Conservation (phyloP, 2,329 filamentous ascomycete species). For the Curvularia lunata region DNA sequence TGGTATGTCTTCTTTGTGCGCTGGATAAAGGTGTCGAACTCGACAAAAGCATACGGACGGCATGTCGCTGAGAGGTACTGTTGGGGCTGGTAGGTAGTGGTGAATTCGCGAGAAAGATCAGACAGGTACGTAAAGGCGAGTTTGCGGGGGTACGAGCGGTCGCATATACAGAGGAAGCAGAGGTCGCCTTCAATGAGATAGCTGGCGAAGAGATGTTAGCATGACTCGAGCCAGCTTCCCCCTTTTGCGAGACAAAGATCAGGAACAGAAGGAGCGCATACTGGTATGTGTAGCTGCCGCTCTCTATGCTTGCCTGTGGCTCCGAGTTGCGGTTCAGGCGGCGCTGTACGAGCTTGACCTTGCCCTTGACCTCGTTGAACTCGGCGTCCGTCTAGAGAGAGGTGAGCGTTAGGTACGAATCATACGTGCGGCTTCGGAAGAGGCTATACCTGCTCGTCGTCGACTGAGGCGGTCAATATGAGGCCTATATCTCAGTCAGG, state of each 20-base stretch:
- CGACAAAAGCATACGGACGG: slow-evolving; percentile 94
- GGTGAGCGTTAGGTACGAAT: slow-evolving; percentile 20
- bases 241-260: neutral
- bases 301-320: slow-evolving; percentile 90
- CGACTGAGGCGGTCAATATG: slow-evolving; percentile 92
- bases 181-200: slow-evolving; percentile 85
- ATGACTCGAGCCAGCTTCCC: neutral
- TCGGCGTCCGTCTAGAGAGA: slow-evolving; percentile 67
- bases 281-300: slow-evolving; percentile 83
- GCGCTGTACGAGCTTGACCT: slow-evolving; percentile 89
- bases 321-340: slow-evolving; percentile 88
- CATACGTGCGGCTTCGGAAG: neutral
- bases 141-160: slow-evolving; percentile 93
- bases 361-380: slow-evolving; percentile 85
- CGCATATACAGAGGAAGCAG: slow-evolving; percentile 92
- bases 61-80: slow-evolving; percentile 77
- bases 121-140: slow-evolving; percentile 97
- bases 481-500: slow-evolving; percentile 67
- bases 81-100: slow-evolving; percentile 75
- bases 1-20: slow-evolving; percentile 94
- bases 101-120: slow-evolving; percentile 90
- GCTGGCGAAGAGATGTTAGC: slow-evolving; percentile 54
- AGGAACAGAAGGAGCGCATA: slow-evolving; percentile 54
- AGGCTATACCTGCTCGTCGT: slow-evolving; percentile 75
- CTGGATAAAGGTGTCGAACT: slow-evolving; percentile 96